Evolutionary conservation across 2,329 filamentous ascomycete genomes (phyloP), one percentile per base, ranked within the genome.

Genomic region (Clarireedia hainanense): DNA sequence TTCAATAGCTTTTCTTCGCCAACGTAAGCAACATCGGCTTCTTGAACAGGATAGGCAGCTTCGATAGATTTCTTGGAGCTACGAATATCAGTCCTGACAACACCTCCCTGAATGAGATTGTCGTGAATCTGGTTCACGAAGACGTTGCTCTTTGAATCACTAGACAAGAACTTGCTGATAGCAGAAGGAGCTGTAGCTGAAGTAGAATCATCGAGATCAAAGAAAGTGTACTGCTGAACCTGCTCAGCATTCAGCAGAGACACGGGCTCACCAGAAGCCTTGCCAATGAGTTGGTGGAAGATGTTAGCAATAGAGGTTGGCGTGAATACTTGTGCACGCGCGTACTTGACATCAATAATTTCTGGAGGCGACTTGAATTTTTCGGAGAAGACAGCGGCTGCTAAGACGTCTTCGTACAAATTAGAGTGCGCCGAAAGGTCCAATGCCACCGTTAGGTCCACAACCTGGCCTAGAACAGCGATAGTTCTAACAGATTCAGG

Each of bases 361-460:
- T 79, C 73, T 3, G 84, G 89, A 52, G 79, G 73, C 50, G 80
- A 73, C 52, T 80, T 74, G 70, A 84, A 85, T 66, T 81, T 81
- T 64, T 80, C 79, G 23, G 87, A 85, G 71, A 97, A 96, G 39
- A 88, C 83, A 52, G 95, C 77, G 20, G 92, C 81, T 7, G 91
- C 88, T 54, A 97, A 76, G 4, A 97, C 89, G 70, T 99, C 94
- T n/a, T 86, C 84, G 71, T 92, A 96, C 3, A 99, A 81, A 17
- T 81, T 81, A n/a, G 94, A 97, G 70, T 89, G 88, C 51, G 88
- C 75, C 15, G 86, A 86, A 53, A 80, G 72, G 69, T 97, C 92
- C 42, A 82, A 76, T 6, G 94, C 88, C 57, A 85, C 83, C 57
- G 81, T 75, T 60, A 88, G 80, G 63, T 88, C 84, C 59, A 79